Evolutionary conservation across 306 rosid species (phyloP).

Genomic region (Cicer arietinum): DNA sequence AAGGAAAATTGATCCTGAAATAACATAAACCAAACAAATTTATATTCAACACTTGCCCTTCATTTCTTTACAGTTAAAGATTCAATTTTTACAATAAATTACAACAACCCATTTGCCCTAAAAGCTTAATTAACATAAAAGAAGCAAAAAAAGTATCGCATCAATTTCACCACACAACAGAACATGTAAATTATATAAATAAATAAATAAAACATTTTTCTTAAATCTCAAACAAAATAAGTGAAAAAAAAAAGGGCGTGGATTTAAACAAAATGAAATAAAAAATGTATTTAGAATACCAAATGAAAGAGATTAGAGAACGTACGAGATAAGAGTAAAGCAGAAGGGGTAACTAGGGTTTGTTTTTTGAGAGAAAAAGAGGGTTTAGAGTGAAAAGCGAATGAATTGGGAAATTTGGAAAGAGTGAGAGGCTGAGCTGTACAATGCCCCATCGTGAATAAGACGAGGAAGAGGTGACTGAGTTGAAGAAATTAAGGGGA

Average conservation of each 20-base stretch:
- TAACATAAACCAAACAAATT: not conserved
- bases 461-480: not conserved
- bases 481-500: not conserved
- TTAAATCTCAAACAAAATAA: not conserved
- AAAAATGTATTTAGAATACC: not conserved
- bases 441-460: conserved; percentile 38
- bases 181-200: not conserved
- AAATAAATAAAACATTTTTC: not conserved
- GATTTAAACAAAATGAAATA: not conserved
- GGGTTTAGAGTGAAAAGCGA: conserved; percentile 22
- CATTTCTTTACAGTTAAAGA: not conserved
- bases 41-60: not conserved
- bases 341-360: not conserved
- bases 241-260: too few species aligned
- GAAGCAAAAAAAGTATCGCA: not conserved
- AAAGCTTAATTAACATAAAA: not conserved
- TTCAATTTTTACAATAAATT: not conserved
- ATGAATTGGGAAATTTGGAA: conserved; percentile 31
- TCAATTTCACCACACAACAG: not conserved
- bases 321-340: conserved; percentile 45
- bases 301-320: conserved; percentile 33
- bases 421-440: conserved; percentile 40
- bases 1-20: conserved; percentile 45
- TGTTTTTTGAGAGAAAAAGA: conserved; percentile 18
- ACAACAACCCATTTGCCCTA: not conserved